Base-by-base conservation (phyloP, 495 filamentous ascomycete genomes). In the Diplogelasinospora grovesii region DNA sequence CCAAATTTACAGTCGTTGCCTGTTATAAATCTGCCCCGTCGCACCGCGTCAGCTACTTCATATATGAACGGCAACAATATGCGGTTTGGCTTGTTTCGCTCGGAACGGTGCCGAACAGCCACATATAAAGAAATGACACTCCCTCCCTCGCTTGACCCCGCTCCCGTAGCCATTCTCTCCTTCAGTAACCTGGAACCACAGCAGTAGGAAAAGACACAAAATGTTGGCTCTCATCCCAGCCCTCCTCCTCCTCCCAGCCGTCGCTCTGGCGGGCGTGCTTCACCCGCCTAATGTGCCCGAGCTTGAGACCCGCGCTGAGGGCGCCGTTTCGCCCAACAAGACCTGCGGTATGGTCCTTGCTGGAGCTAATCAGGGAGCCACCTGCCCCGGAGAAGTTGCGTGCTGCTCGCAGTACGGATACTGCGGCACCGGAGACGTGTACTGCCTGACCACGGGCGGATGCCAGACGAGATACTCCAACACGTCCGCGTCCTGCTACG, bases 371-470 rank as follows among this genome's bases (percentile, higher is more conserved):
- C 40, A 49, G 2, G 57, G 54, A 2, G 57, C 59, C 49, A 65
- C 61, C 10, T 65, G 61, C 48, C 59, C 61, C 0, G 31, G 44
- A 2, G 52, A 48, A 0, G 52, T 41, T 3, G 52, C 57, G 15
- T 63, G 61, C 52, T 63, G 61, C 52, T 65, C 59, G 11, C 28
- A 46, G 13, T 58, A 50, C 42, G 61, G 61, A 20, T 63, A 57
- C 46, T 65, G 61, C 36, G 61, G 61, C 19, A 31, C 54, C 9
- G 55, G 49, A n/a, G 59, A 63, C 36, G 43, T 41, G 11, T 63
- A 59, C 22, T 65, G 59, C 39, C 46, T 63, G 10, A 61, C 49
- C 19, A 55, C 59, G 10, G 57, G 59, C 10, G 55, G 57, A 5
- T 65, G 61, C 39, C 61, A 63, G 46, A 19, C 41, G 25, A 39